A percentile compares a stretch with the other conserved stretches of the same genome.
These are phyloP conservation scores for Candida jianshihensis DNA, from an alignment of 805 yeast species.

Conservation along the genomic window DNA sequence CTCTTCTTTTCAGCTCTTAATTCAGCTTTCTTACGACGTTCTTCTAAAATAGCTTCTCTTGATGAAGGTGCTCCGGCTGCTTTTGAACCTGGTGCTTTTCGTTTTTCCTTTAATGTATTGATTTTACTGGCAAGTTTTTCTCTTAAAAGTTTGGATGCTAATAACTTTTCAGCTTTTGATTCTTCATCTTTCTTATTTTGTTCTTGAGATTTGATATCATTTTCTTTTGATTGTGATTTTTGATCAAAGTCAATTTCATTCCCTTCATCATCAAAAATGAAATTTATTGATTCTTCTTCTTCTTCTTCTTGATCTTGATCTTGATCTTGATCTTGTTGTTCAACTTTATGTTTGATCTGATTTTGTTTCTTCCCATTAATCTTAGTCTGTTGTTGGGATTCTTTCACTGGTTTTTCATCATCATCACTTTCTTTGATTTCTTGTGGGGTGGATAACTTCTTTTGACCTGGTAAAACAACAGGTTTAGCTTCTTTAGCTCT, in stretches of 20 bases:
- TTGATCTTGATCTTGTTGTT: constrained; percentile 9
- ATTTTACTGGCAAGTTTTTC: constrained; percentile 77
- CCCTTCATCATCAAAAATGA: constrained; percentile 71
- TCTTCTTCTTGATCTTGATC: constrained; percentile 22
- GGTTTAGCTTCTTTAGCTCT: constrained; percentile 48
- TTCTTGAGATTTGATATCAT: constrained; percentile 4
- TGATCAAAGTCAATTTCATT: constrained; percentile 32
- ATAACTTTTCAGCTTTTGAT: constrained; percentile 27
- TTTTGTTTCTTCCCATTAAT: constrained; percentile 11
- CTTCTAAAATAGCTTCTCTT: constrained; percentile 71
- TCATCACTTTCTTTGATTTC: constrained; percentile 15
- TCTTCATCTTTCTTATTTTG: constrained; percentile 17
- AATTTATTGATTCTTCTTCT: constrained; percentile 27
- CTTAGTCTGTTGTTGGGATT: no score
- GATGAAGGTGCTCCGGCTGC: constrained; percentile 77
- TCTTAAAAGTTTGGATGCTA: constrained; percentile 59
- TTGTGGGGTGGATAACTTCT: constrained; percentile 13
- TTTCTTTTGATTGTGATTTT: constrained; percentile 10
- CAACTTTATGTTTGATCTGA: neutral
- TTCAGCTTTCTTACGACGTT: constrained; percentile 42
- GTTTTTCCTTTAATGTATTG: constrained; percentile 57
- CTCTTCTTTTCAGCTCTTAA: constrained; percentile 30
- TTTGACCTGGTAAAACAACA: constrained; percentile 31
- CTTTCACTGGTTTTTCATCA: constrained; percentile 20
- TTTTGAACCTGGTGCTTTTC: constrained; percentile 89